Base-by-base conservation (phyloP, 2,329 filamentous ascomycete species). In the Colletotrichum simmondsii region DNA sequence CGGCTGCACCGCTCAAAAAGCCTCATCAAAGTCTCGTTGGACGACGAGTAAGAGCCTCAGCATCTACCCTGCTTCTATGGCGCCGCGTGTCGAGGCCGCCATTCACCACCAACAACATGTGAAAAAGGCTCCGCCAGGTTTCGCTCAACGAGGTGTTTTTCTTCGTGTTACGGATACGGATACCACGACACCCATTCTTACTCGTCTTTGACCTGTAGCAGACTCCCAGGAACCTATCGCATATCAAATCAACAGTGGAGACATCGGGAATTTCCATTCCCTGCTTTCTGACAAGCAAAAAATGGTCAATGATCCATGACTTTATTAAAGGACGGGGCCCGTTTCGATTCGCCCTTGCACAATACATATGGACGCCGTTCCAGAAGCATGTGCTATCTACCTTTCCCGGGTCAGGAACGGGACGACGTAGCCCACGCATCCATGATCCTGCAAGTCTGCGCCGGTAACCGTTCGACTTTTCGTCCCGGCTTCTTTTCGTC, bases 401-500 rank as follows among this genome's bases (percentile, higher is more conserved):
- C 42, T 49, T 52, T 59, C 58, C 58, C 26, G 58, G 54, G 57
- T 46, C 52, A 62, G 37, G 28, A 49, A 49, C 42, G 42, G 19
- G 42, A 49, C 42, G 42, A 49, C 42, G 42, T 49, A 49, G 42
- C 42, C 42, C 19, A 49, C 4, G 42, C 42, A 49, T 49, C 42
- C 19, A 35, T n/a, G 42, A n/a, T 10, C 35, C 26, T 28, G 24
- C 57, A 49, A 42, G 30, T 42, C 58, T 54, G 30, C 28, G 52
- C 14, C 32, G n/a, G 19, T 10, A 53, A 65, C 42, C 60, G 54
- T 65, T 58, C 61, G 42, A 65, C 32, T 62, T 30, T 49, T 52
- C 28, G 22, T 63, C 35, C 71, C 71, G 71, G n/a, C 63, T 73
- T 72, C 68, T 73, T 73, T 73, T 73, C 71, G 71, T 73, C 28